phyloP scores from a whole-genome alignment of 768 basidiomycete species.

The Mycena crocata region DNA sequence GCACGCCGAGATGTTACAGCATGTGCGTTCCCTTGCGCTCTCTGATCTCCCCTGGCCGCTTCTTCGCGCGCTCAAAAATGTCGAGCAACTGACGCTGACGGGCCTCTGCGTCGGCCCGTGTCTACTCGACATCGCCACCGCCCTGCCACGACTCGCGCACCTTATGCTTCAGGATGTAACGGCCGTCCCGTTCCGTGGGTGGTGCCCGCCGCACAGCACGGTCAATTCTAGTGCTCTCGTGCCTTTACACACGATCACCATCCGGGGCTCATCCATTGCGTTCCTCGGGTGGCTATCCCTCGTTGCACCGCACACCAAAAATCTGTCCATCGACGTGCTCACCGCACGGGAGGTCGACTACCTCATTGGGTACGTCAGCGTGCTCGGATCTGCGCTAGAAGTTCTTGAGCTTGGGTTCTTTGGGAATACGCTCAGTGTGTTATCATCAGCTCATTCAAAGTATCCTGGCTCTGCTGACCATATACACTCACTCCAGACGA shows the following conservation, averaged over 20 bases:
- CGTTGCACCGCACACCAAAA: not conserved
- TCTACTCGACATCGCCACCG: not conserved
- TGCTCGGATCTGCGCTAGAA: not conserved
- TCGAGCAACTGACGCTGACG: slow-evolving; percentile 14
- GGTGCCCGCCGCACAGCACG: not conserved
- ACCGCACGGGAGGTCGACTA: slow-evolving; percentile 7
- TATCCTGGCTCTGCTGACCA: too few species aligned
- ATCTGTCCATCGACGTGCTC: not conserved
- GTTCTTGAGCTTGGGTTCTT: slow-evolving; percentile 15
- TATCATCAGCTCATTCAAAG: too few species aligned
- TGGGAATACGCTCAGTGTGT: not conserved
- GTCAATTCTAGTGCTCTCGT: too few species aligned
- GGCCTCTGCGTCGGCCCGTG: slow-evolving; percentile 11
- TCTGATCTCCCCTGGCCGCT: slow-evolving; percentile 17
- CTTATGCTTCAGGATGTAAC: slow-evolving; percentile 16
- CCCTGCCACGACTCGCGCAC: slow-evolving; percentile 10
- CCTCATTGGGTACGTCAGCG: slow-evolving; percentile 6
- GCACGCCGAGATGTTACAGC: not conserved
- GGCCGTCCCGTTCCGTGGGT: slow-evolving; percentile 10
- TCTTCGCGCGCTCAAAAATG: slow-evolving; percentile 35
- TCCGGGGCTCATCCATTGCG: slow-evolving; percentile 17
- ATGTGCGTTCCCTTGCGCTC: slow-evolving; percentile 9
- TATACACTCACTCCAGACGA: too few species aligned
- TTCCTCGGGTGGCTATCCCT: slow-evolving; percentile 21
- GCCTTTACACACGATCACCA: not conserved